Conservation (phyloP, 2,329 filamentous ascomycete genomes). For the Cercospora zeae-maydis region DNA sequence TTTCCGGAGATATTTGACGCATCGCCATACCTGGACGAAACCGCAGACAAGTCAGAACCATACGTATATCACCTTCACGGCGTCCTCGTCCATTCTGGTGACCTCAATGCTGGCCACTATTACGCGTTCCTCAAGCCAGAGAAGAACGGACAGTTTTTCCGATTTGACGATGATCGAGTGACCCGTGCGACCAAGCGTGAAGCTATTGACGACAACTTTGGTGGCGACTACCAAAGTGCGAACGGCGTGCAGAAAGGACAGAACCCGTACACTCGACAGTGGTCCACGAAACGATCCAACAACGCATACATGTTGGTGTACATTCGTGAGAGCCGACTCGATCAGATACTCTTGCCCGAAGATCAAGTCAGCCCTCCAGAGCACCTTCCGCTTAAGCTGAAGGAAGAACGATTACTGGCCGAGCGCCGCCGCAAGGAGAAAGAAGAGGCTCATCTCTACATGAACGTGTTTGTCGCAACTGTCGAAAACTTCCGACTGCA, state of each 20-base stretch:
- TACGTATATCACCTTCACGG: constrained; percentile 93
- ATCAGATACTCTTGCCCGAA: constrained; percentile 74
- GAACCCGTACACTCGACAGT: constrained; percentile 62
- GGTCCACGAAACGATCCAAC: constrained; percentile 65
- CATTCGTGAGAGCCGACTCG: constrained; percentile 80
- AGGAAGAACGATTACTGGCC: constrained; percentile 73
- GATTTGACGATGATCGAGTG: constrained; percentile 94
- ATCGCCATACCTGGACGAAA: constrained; percentile 78
- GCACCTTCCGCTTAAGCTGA: constrained; percentile 74
- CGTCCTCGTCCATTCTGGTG: constrained; percentile 92
- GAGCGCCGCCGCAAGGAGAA: constrained; percentile 81
- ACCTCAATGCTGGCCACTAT: constrained; percentile 95
- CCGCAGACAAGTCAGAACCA: constrained; percentile 80
- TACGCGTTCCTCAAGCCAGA: constrained; percentile 94
- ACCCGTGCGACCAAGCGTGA: constrained; percentile 90
- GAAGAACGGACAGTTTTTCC: constrained; percentile 93
- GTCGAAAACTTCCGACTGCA: constrained; percentile 77
- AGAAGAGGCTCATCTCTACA: constrained; percentile 91
- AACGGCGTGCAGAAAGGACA: constrained; percentile 56
- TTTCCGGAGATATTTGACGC: constrained; percentile 83
- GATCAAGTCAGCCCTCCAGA: constrained; percentile 73
- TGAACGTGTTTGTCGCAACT: constrained; percentile 76
- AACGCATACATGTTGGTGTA: constrained; percentile 99
- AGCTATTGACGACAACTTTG: constrained; percentile 93
- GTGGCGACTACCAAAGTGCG: constrained; percentile 66